A percentile compares a stretch with the other conserved stretches of the same genome.
Conservation (phyloP, 768 basidiomycete genomes). For the Tephrocybe sp. region DNA sequence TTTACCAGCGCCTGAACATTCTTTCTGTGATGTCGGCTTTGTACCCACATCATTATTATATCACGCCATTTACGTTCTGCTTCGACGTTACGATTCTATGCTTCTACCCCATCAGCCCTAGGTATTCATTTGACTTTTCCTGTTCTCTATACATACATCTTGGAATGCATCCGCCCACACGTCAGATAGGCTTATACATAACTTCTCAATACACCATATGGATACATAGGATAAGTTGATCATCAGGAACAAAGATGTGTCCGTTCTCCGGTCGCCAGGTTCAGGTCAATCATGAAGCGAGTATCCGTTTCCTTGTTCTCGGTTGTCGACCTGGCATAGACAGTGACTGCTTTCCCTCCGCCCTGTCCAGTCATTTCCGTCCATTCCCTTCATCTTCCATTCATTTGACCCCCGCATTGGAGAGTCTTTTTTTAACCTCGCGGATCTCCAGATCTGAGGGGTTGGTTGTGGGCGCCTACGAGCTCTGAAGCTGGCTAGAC, state of each 20-base stretch:
- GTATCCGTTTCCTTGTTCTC: constrained; percentile 1
- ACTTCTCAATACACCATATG: constrained; percentile 4
- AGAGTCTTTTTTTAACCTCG: neutral
- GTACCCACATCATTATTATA: constrained; percentile 39
- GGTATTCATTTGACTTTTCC: constrained; percentile 15
- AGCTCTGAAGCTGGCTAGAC: neutral
- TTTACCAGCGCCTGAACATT: constrained; percentile 21
- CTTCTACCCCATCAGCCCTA: constrained; percentile 22
- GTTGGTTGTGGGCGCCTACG: constrained; percentile 3
- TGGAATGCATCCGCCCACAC: constrained; percentile 14
- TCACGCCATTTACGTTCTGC: constrained; percentile 72
- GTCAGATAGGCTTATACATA: constrained; percentile 5
- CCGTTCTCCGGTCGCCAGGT: constrained; percentile 13
- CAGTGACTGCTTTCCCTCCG: neutral
- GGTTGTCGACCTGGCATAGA: neutral
- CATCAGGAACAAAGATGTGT: constrained; percentile 19
- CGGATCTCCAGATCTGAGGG: neutral
- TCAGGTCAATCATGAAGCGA: neutral
- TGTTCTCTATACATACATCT: constrained; percentile 12
- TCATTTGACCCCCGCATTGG: constrained; percentile 6
- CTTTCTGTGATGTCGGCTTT: constrained; percentile 26
- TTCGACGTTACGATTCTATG: constrained; percentile 65
- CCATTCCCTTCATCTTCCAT: constrained; percentile 7
- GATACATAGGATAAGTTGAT: constrained; percentile 9
- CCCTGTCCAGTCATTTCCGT: constrained; percentile 4